Evolutionary conservation across 2,329 filamentous ascomycete genomes (phyloP).

Genomic region (Beauveria rudraprayagi): DNA sequence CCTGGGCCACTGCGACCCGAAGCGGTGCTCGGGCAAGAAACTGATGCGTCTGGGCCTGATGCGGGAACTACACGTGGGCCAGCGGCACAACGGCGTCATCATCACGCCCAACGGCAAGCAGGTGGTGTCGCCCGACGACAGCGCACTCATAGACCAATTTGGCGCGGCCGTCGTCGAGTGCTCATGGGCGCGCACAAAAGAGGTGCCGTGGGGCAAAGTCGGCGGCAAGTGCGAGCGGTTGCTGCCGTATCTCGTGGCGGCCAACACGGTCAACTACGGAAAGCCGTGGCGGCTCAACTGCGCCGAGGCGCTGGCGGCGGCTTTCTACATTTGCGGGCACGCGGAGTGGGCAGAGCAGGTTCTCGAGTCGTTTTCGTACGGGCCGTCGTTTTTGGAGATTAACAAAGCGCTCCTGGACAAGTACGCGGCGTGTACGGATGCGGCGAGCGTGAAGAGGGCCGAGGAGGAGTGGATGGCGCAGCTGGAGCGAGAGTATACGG

Average conservation of each 20-base stretch:
- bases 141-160: constrained; percentile 71
- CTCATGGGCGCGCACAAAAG: constrained; percentile 86
- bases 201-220: constrained; percentile 85
- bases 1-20: constrained; percentile 93
- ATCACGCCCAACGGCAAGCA: constrained; percentile 91
- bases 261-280: constrained; percentile 96
- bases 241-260: constrained; percentile 89
- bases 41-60: constrained; percentile 89
- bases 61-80: constrained; percentile 84
- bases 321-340: constrained; percentile 88
- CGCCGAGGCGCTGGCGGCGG: constrained; percentile 86
- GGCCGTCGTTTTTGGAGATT: constrained; percentile 80
- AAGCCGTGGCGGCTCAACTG: constrained; percentile 93
- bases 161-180: constrained; percentile 96
- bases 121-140: constrained; percentile 75
- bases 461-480: constrained; percentile 84
- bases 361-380: constrained; percentile 80
- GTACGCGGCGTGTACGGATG: constrained; percentile 77
- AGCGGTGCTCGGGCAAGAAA: constrained; percentile 90
- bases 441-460: constrained; percentile 72
- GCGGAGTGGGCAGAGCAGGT: constrained; percentile 83
- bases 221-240: constrained; percentile 88
- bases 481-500: constrained; percentile 81
- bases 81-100: constrained; percentile 85
- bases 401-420: constrained; percentile 73